Evolutionary conservation across 768 basidiomycete genomes (phyloP), one percentile per base, ranked within the genome.

Genomic region (Pleurotus ostreatus): DNA sequence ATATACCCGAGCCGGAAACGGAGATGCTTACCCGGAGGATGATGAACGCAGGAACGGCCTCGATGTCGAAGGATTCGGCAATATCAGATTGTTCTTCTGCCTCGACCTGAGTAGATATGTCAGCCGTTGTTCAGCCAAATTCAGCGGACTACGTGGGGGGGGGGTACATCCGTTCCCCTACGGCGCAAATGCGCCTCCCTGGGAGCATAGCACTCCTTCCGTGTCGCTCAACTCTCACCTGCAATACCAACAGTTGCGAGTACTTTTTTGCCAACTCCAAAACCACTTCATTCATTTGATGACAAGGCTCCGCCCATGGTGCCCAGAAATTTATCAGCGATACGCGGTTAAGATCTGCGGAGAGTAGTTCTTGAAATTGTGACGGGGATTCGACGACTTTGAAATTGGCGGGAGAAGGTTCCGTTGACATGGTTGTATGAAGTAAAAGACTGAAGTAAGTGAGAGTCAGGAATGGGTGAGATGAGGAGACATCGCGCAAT

Each of bases 261-360:
- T 92, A 80, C 66, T 89, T 88, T 59, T 79, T 82, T 1, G 94
- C 82, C 45, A 96, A 77, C 63, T 90, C 88, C 7, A 65, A 58
- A 15, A 89, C 82, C 4, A 94, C 83, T 44, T 84, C 76, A 73
- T 94, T 94, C 88, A 97, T 96, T 63, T 87, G 80, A 63, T 79
- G 79, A 77, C 95, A 98, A 40, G 94, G 94, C 59, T 83, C 89
- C 0, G 94, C 97, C 92, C 93, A 89, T 70, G 83, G 76, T 43
- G 95, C 92, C 89, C 94, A 95, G 70, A 98, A 99, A 73, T 90
- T 92, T 66, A 97, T 84, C 38, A 96, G 76, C 3, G 94, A 94
- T 20, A 96, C 80, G 18, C 90, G 77, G 16, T 80, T 71, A 34
- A 99, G 82, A 71, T 98, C 95, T 18, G 70, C 65, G 0, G 85